Evolutionary conservation across 768 basidiomycete species (phyloP), one percentile per base, ranked within the genome.

Genomic region (Mycena latifolia): DNA sequence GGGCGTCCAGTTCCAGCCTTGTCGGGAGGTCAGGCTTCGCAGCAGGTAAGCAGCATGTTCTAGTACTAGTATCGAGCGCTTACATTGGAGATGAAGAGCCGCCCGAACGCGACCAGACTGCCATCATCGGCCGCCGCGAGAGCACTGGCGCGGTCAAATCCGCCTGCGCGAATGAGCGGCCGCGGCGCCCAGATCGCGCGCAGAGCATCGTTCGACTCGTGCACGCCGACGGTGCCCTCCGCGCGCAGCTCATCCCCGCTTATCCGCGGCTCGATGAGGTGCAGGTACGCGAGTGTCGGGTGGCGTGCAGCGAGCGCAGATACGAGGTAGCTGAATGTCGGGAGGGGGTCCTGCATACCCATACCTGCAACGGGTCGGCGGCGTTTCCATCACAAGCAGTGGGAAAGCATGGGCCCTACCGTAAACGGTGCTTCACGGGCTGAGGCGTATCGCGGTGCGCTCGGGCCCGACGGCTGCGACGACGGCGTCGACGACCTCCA

Each of bases 401-500:
- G 41, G 41, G 41, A 43, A 43, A 43, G 41, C 20, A 43, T n/a
- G 18, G 10, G 41, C 10, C 41, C 2, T 47, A 47, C 53, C 76
- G 25, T 33, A 76, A 2, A 31, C 41, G 2, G 27, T 29, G 50
- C 33, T 74, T 80, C 79, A 86, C 2, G 83, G 86, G 65, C 82
- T 83, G 11, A 88, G 28, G 5, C 87, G 78, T 43, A 43, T 43
- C 3, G 41, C 41, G 41, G 62, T 77, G 10, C 75, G 75, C 33
- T 84, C 79, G 33, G 76, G 69, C 3, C 88, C 88, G 50, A 88
- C 74, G 1, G 81, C 81, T 0, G 77, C 73, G 10, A 72, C 73
- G 24, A 87, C 74, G 6, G 83, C 82, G n/a, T 81, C 77, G 33
- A 83, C 70, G 35, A 86, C 77, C 69, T 85, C 84, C 10, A 85